Conservation (phyloP, 345 rosid genomes). For the Euphorbia peplus region DNA sequence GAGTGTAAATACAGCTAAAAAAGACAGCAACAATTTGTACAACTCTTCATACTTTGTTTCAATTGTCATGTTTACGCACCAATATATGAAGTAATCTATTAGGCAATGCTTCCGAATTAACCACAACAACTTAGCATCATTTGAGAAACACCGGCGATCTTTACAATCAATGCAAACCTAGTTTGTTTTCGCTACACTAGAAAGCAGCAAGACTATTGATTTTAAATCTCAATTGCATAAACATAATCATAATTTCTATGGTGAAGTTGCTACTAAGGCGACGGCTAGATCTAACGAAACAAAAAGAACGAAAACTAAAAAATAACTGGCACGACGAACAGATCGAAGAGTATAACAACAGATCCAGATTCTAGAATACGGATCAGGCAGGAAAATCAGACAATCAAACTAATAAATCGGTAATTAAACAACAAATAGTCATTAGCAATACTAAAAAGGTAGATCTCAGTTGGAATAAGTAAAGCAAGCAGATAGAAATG, state of each 20-base stretch:
- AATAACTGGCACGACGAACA: background rate
- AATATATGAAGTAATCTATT: background rate
- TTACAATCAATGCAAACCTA: no score
- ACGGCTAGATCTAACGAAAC: background rate
- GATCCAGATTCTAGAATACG: constrained; percentile 13
- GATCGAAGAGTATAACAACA: constrained; percentile 1
- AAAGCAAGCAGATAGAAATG: constrained; percentile 8
- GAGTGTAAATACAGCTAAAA: background rate
- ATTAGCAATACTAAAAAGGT: background rate
- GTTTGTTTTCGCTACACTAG: no score
- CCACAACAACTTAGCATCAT: background rate
- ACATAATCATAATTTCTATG: background rate
- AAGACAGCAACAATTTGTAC: background rate
- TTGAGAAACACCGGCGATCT: no score
- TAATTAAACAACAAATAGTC: background rate
- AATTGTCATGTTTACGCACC: background rate
- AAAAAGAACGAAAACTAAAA: background rate
- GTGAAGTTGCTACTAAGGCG: background rate
- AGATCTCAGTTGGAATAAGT: constrained; percentile 30
- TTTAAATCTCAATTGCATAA: background rate
- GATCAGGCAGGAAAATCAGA: constrained; percentile 20
- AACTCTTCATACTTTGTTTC: background rate
- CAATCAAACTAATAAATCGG: background rate
- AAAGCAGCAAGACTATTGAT: no score
- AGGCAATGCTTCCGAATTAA: background rate